A percentile compares a stretch with the other conserved stretches of the same genome.
Conservation (phyloP, 441 rosid genomes). For the Kokia cookei region DNA sequence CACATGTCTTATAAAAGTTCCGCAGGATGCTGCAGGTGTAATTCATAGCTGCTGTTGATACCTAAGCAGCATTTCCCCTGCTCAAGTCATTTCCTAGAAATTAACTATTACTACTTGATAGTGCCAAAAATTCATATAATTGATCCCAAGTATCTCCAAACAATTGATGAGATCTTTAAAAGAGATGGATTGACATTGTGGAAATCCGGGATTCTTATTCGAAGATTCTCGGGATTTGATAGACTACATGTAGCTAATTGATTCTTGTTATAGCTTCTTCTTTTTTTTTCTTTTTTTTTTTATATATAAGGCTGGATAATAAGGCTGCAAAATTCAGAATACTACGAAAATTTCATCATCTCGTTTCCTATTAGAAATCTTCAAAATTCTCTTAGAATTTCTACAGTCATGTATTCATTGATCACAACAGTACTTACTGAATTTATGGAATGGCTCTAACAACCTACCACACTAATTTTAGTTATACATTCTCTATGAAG, state of each 20-base stretch:
- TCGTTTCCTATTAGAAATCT: too few species aligned
- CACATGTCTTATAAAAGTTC: not conserved
- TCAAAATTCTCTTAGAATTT: too few species aligned
- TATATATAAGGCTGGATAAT: too few species aligned
- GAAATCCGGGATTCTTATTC: too few species aligned
- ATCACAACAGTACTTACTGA: not conserved
- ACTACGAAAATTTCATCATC: too few species aligned
- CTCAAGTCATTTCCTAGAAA: not conserved
- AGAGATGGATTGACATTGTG: not conserved
- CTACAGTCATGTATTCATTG: not conserved
- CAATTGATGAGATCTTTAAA: not conserved
- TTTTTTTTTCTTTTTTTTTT: too few species aligned
- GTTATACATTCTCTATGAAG: not conserved
- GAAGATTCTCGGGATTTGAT: too few species aligned
- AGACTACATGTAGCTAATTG: too few species aligned
- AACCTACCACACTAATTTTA: not conserved
- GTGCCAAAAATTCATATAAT: not conserved
- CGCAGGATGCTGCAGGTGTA: not conserved
- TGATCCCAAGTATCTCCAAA: not conserved
- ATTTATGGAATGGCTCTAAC: not conserved
- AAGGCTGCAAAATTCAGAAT: too few species aligned
- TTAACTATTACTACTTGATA: not conserved
- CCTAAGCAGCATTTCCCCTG: not conserved
- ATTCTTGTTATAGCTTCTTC: too few species aligned
- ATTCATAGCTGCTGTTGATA: not conserved